Base-by-base conservation (phyloP, 768 basidiomycete species). In the Pleurotus giganteus region DNA sequence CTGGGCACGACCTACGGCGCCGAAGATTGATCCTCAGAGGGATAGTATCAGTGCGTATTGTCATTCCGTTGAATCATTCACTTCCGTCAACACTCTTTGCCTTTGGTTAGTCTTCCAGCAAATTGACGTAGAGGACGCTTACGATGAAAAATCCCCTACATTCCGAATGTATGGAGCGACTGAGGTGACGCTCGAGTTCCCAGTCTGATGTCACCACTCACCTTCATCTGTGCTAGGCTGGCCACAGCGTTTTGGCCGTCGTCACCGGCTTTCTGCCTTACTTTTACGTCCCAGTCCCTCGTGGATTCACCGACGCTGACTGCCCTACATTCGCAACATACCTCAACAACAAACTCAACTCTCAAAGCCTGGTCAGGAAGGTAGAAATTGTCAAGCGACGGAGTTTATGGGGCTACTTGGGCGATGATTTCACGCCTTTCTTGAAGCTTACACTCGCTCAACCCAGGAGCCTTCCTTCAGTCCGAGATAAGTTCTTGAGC, bases 141-240 rank as follows among this genome's bases (percentile, higher is more conserved):
- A 77, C 23, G 72, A 85, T 11, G 79, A 80, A 28, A 64, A 64
- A 5, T 67, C 66, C 3, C 70, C 77, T 7, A 70, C 61, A 9
- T 71, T 84, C 4, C 79, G 94, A 47, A 84, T 98, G 76, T 98
- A 87, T 68, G 97, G 97, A 32, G 89, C 98, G 6, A 98, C 94
- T 1, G 78, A 94, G 76, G 94, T 90, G 47, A 47, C 36, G 69
- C n/a, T n/a, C n/a, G n/a, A n/a, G n/a, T n/a, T n/a, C n/a, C n/a
- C n/a, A n/a, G n/a, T n/a, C n/a, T n/a, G n/a, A n/a, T n/a, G n/a
- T n/a, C n/a, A n/a, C 53, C 54, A 42, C 50, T 11, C 29, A 54
- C 37, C 41, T 27, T 50, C 13, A 21, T 15, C 55, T n/a, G n/a
- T n/a, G n/a, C n/a, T n/a, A 95, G 90, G 78, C 74, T 1, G 96